These are phyloP conservation scores for Lipomyces kockii DNA, from an alignment of 805 yeast genomes.

Conservation along the genomic window DNA sequence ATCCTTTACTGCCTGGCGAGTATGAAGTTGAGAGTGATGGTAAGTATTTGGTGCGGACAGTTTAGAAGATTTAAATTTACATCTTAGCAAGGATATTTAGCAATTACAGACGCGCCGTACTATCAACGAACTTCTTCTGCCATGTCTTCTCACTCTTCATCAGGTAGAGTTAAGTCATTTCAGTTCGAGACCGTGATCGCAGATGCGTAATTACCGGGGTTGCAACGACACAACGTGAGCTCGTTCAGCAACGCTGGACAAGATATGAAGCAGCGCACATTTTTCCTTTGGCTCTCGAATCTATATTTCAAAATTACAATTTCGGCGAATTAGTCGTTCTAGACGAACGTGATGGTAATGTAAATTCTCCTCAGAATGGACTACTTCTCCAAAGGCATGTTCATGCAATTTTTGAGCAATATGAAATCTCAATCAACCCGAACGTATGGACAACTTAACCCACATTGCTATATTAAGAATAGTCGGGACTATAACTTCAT, in stretches of 20 bases:
- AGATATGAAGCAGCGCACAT: conserved; percentile 6
- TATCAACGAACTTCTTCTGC: conserved; percentile 2
- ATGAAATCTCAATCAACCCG: conserved; percentile 6
- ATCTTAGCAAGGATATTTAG: neutral
- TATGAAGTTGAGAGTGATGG: conserved; percentile 5
- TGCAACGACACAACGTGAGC: conserved; percentile 2
- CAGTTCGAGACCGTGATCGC: conserved; percentile 6
- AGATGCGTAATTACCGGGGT: conserved; percentile 3
- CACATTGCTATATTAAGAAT: neutral
- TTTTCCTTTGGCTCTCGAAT: conserved; percentile 1
- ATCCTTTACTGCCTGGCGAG: neutral
- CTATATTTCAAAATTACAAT: neutral
- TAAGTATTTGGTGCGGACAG: neutral
- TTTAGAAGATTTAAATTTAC: conserved; percentile 1
- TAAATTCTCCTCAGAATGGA: conserved; percentile 8
- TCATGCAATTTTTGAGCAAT: neutral
- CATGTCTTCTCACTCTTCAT: conserved; percentile 1
- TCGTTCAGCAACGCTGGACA: conserved; percentile 3
- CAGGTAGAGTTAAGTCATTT: conserved; percentile 3
- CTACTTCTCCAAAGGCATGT: neutral
- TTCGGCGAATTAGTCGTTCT: conserved; percentile 4
- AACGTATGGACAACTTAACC: neutral
- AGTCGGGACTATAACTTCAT: no score
- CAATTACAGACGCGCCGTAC: neutral
- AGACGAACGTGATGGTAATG: conserved; percentile 2